phyloP scores from a whole-genome alignment of 768 basidiomycete genomes.

The Leccinum incarnatum region DNA sequence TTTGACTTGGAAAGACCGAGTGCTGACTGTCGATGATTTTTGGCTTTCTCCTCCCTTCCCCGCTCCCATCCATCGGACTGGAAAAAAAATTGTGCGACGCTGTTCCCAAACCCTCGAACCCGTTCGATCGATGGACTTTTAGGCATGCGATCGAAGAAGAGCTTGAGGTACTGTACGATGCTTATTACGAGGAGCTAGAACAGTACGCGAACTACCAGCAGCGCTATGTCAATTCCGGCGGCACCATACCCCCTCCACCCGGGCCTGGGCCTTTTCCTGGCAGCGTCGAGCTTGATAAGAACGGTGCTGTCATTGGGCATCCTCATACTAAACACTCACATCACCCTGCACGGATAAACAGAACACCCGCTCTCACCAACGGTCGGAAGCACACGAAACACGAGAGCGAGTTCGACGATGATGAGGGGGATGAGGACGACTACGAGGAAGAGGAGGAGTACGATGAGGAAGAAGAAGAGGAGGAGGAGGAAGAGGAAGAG shows the following conservation, averaged over 20 bases:
- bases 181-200: constrained; percentile 99
- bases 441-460: constrained; percentile 56
- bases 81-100: constrained; percentile 15
- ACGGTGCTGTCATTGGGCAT: constrained; percentile 62
- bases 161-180: constrained; percentile 99
- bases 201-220: constrained; percentile 98
- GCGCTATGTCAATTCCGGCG: constrained; percentile 89
- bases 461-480: constrained; percentile 58
- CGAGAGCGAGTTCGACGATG: constrained; percentile 67
- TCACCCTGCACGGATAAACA: constrained; percentile 40
- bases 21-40: constrained; percentile 25
- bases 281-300: constrained; percentile 93
- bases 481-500: constrained; percentile 70
- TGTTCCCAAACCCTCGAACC: constrained; percentile 10
- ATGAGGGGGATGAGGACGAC: constrained; percentile 55
- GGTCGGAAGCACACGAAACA: constrained; percentile 45
- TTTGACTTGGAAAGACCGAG: constrained; percentile 9
- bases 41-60: constrained; percentile 19
- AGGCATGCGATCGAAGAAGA: constrained; percentile 99
- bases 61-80: constrained; percentile 19
- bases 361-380: constrained; percentile 34
- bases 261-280: constrained; percentile 99
- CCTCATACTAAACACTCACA: constrained; percentile 31
- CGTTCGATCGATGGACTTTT: constrained; percentile 20
- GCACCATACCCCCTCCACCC: constrained; percentile 86